Percentiles rank a stretch among this genome's conserved stretches.
Evolutionary conservation across 2,329 filamentous ascomycete species (phyloP).

Genomic region (Ophiostoma ulmi): DNA sequence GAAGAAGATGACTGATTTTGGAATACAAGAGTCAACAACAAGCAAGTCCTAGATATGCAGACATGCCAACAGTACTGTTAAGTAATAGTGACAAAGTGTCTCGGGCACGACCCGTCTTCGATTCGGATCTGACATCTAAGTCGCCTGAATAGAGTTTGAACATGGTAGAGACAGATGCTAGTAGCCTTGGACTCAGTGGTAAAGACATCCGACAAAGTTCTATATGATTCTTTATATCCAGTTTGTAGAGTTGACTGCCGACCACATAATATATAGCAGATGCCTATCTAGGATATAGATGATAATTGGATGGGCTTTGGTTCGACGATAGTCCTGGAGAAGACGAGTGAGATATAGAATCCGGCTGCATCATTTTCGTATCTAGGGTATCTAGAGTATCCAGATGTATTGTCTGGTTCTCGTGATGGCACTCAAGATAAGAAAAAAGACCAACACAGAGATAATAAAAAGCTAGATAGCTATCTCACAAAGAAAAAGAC

Average conservation of each 20-base stretch:
- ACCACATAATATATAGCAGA: background rate
- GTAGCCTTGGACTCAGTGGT: background rate
- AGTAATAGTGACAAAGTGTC: too few relatives aligned
- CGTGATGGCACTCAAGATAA: background rate
- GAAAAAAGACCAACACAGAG: background rate
- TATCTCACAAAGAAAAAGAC: background rate
- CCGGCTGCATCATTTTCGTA: background rate
- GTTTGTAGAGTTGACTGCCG: background rate
- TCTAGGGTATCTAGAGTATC: background rate
- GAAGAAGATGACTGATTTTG: background rate
- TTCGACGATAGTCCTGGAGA: background rate
- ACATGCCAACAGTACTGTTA: background rate
- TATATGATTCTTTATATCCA: background rate
- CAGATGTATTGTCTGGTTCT: background rate
- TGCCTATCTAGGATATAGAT: background rate
- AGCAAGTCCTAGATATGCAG: background rate
- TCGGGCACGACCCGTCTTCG: too few relatives aligned
- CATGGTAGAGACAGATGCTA: too few relatives aligned
- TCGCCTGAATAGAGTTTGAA: too few relatives aligned
- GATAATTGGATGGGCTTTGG: background rate
- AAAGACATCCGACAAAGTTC: background rate
- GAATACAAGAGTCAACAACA: background rate
- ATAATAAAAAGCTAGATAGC: background rate
- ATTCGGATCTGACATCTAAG: background rate
- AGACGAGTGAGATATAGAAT: background rate